Conservation (phyloP, 2,329 filamentous ascomycete genomes). For the Aspergillus uvarum region DNA sequence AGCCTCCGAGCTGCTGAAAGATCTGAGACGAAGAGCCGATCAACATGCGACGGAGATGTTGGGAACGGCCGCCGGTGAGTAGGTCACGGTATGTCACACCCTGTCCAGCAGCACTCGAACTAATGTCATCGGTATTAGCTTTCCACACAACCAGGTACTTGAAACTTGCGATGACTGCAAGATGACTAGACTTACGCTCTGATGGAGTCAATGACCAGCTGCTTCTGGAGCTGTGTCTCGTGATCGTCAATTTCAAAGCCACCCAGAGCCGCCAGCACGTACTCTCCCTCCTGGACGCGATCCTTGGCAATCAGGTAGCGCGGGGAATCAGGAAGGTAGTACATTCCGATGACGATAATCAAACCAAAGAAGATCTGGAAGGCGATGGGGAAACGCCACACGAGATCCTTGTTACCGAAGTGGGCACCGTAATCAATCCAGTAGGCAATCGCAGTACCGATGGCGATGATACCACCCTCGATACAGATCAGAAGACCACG, state of each 20-base stretch:
- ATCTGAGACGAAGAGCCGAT: conserved; percentile 43
- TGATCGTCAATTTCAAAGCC: conserved; percentile 52
- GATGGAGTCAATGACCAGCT: conserved; percentile 69
- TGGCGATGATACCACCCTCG: conserved; percentile 53
- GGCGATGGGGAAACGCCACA: conserved; percentile 55
- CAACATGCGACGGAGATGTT: conserved; percentile 43
- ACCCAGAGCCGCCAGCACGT: conserved; percentile 53
- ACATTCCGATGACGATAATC: conserved; percentile 46
- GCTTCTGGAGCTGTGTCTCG: conserved; percentile 60
- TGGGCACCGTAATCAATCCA: conserved; percentile 52
- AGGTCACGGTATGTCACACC: conserved; percentile 48
- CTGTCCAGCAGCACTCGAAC: conserved; percentile 58
- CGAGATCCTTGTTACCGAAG: conserved; percentile 36
- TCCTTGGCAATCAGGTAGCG: conserved; percentile 48
- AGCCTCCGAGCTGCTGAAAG: conserved; percentile 52
- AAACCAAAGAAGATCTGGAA: conserved; percentile 54
- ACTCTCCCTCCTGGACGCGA: conserved; percentile 48
- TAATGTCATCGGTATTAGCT: conserved; percentile 35
- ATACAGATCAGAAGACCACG: conserved; percentile 63
- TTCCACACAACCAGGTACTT: conserved; percentile 12
- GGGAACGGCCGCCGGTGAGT: conserved; percentile 39
- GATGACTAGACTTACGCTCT: conserved; percentile 51
- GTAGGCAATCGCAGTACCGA: conserved; percentile 54
- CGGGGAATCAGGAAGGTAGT: conserved; percentile 47
- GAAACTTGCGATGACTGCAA: background rate